Base-by-base conservation (phyloP, 2,329 filamentous ascomycete genomes). In the Orbilia blumenaviensis region DNA sequence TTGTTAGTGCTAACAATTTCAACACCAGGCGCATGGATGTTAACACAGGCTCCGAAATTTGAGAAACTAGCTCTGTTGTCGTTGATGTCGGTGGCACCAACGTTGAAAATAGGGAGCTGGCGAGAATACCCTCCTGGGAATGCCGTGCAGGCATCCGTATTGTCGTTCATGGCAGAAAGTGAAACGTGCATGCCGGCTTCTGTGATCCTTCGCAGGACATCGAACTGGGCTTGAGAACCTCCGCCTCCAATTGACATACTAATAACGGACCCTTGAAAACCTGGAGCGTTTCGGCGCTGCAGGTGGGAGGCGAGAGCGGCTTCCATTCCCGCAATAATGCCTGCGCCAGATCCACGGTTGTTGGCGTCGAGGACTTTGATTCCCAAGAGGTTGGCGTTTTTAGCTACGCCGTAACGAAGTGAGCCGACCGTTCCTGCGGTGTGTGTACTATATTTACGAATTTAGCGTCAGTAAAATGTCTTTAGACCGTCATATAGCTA, bases 1-100 rank as follows among this genome's bases (percentile, higher is more conserved):
- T 58, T 88, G 64, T 86, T 86, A 42, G 86, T 86, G 77, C 85
- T 87, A 66, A 85, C 81, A 27, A 84, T 80, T n/a, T 79, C 76
- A 1, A 81, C 82, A 8, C 83, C 83, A 4, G 83, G 79, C 7
- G 82, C 83, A 41, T 82, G 83, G 54, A 84, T 80, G 29, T 83
- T 82, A 34, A 84, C 82, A 9, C 77, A 80, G n/a, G 80, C 76
- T 7, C 83, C 83, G 41, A 80, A 84, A 78, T 84, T 84, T 1
- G 81, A 82, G 80, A 83, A 84, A 16, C 78, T 79, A 8, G 84
- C 82, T 18, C 81, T 79, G 0, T 60, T 64, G 54, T 82, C 80
- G 41, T 79, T 68, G 10, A 61, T 77, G 64, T 82, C 79, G 0
- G 81, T 78, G 2, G 82, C 83, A 27, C 81, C 83, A 9, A 84